Evolutionary conservation across 139 green algal species (phyloP).

Genomic region (Eudorina sp.): DNA sequence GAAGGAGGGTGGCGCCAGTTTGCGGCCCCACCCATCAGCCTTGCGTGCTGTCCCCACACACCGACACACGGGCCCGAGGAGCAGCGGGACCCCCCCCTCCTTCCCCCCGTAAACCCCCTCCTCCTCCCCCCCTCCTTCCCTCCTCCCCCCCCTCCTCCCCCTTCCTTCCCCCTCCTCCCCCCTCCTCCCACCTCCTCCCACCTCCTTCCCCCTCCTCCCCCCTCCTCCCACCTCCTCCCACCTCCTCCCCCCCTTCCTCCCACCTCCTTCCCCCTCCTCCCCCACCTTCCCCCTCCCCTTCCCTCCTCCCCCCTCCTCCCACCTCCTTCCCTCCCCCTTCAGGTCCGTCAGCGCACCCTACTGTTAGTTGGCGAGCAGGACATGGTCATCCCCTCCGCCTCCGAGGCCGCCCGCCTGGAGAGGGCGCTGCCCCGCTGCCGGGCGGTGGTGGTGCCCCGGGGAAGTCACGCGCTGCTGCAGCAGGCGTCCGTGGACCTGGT

Average conservation of each 20-base stretch:
- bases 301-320: not conserved
- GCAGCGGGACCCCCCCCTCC: too few species aligned
- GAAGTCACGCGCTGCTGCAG: constrained; percentile 87
- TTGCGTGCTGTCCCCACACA: too few species aligned
- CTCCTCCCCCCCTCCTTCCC: too few species aligned
- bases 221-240: not conserved
- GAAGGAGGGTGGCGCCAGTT: too few species aligned
- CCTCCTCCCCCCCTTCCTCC: not conserved
- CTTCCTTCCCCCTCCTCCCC: not conserved
- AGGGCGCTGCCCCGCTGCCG: constrained; percentile 65
- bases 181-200: not conserved
- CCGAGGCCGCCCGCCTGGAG: constrained; percentile 73
- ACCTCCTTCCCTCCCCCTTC: not conserved
- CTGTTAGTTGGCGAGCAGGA: constrained; percentile 66
- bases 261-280: not conserved
- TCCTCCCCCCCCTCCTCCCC: too few species aligned
- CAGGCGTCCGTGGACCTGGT: constrained; percentile 83
- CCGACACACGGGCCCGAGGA: too few species aligned
- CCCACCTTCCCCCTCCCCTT: not conserved
- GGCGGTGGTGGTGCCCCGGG: constrained; percentile 51
- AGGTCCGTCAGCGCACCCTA: constrained; percentile 80
- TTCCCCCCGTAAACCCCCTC: too few species aligned
- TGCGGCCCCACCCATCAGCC: too few species aligned
- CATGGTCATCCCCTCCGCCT: constrained; percentile 73
- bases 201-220: too few species aligned